Conservation (phyloP, 768 basidiomycete genomes). For the Amanita jacksonii region DNA sequence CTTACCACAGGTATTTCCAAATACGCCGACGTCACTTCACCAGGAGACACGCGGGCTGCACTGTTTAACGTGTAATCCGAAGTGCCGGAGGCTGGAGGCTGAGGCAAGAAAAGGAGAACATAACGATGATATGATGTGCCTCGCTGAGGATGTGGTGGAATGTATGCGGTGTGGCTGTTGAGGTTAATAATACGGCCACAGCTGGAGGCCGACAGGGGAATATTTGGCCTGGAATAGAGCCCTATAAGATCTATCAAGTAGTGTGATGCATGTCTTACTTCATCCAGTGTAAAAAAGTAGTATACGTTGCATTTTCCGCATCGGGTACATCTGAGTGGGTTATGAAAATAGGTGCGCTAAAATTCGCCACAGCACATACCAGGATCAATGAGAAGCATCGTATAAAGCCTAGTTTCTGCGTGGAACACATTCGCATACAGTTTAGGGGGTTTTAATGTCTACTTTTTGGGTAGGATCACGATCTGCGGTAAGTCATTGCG, state of each 20-base stretch:
- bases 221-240: conserved; percentile 53
- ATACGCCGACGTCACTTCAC: conserved; percentile 23
- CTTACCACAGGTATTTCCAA: conserved; percentile 40
- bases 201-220: conserved; percentile 58
- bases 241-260: conserved; percentile 7
- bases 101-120: conserved; percentile 64
- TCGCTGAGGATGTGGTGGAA: conserved; percentile 87
- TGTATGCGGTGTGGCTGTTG: conserved; percentile 59
- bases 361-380: conserved; percentile 31
- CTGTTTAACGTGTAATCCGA: conserved; percentile 25
- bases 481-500: background rate
- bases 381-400: conserved; percentile 81
- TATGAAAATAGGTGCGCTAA: background rate
- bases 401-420: conserved; percentile 71
- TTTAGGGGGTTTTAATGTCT: conserved; percentile 60
- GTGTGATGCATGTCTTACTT: conserved; percentile 39
- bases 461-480: conserved; percentile 3
- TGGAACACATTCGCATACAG: conserved; percentile 77
- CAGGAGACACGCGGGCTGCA: conserved; percentile 22
- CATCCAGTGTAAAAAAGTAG: conserved; percentile 77
- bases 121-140: conserved; percentile 92
- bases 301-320: conserved; percentile 50
- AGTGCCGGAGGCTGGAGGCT: conserved; percentile 32
- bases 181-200: conserved; percentile 30
- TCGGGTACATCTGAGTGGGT: conserved; percentile 68